These are phyloP conservation scores for Collybiopsis confluens DNA, from an alignment of 768 basidiomycete genomes.

Conservation along the genomic window DNA sequence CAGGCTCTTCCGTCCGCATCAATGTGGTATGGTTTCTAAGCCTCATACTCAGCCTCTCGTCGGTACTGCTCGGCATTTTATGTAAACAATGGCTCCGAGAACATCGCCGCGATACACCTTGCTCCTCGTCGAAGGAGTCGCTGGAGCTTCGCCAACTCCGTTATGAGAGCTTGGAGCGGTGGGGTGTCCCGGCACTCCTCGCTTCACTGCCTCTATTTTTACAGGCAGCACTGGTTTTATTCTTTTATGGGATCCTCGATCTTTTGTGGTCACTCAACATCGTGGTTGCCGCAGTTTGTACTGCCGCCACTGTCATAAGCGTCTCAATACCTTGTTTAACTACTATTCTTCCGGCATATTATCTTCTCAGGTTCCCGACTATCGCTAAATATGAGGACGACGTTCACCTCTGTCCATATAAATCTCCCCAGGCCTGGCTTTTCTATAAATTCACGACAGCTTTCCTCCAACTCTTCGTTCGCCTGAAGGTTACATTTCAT, in stretches of 20 bases:
- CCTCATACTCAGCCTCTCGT: slow-evolving; percentile 9
- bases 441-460: slow-evolving; percentile 13
- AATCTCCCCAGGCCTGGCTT: slow-evolving; percentile 23
- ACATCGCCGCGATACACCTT: slow-evolving; percentile 17
- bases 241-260: slow-evolving; percentile 24
- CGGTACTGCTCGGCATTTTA: slow-evolving; percentile 10
- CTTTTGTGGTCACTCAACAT: slow-evolving; percentile 23
- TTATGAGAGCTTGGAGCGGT: slow-evolving; percentile 24
- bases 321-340: slow-evolving; percentile 18
- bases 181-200: slow-evolving; percentile 26
- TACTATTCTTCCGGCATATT: slow-evolving; percentile 19
- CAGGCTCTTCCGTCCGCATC: slow-evolving; percentile 4
- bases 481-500: neutral
- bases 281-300: slow-evolving; percentile 16
- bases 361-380: slow-evolving; percentile 9
- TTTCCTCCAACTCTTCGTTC: neutral
- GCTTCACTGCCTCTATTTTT: slow-evolving; percentile 24
- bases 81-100: slow-evolving; percentile 20
- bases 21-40: slow-evolving; percentile 12
- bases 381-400: neutral
- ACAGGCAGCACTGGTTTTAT: slow-evolving; percentile 25
- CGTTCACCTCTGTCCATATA: slow-evolving; percentile 21
- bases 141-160: slow-evolving; percentile 25
- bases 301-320: slow-evolving; percentile 16
- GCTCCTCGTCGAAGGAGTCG: slow-evolving; percentile 15